phyloP scores from a whole-genome alignment of 139 green algal species.

The Chlorella sp. region DNA sequence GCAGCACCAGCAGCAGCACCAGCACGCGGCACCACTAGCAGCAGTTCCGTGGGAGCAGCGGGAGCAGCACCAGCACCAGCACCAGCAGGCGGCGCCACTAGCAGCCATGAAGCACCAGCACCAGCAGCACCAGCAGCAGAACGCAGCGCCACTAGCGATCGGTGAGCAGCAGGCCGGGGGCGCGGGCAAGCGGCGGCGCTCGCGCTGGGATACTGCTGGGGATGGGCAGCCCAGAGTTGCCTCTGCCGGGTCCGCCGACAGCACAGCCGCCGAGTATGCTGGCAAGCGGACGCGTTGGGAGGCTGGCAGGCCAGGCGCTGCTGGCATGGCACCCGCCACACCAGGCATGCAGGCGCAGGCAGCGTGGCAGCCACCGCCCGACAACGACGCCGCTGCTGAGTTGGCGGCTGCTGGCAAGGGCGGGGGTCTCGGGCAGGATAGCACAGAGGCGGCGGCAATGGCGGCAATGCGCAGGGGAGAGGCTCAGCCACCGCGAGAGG shows the following conservation, averaged over 20 bases:
- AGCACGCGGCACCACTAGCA: too few relatives aligned
- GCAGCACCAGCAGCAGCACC: background rate
- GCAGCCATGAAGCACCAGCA: background rate
- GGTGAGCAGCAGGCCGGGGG: background rate
- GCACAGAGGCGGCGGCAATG: background rate
- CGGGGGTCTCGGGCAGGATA: background rate
- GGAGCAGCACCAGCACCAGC: constrained; percentile 6
- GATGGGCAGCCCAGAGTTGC: background rate
- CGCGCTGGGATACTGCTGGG: background rate
- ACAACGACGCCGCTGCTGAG: background rate
- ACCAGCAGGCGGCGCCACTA: background rate
- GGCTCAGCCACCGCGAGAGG: background rate
- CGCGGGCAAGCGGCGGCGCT: background rate
- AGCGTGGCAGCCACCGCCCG: background rate
- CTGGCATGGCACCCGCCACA: background rate
- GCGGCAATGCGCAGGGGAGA: background rate
- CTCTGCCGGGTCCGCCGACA: background rate
- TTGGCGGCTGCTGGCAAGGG: too few relatives aligned
- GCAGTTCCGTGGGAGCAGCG: background rate
- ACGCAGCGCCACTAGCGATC: background rate
- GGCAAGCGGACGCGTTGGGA: background rate
- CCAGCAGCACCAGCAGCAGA: background rate
- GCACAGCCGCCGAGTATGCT: background rate
- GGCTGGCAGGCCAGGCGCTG: too few relatives aligned
- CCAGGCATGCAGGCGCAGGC: background rate